Evolutionary conservation across 2,329 filamentous ascomycete genomes (phyloP).

Genomic region (Aulographum hederae): DNA sequence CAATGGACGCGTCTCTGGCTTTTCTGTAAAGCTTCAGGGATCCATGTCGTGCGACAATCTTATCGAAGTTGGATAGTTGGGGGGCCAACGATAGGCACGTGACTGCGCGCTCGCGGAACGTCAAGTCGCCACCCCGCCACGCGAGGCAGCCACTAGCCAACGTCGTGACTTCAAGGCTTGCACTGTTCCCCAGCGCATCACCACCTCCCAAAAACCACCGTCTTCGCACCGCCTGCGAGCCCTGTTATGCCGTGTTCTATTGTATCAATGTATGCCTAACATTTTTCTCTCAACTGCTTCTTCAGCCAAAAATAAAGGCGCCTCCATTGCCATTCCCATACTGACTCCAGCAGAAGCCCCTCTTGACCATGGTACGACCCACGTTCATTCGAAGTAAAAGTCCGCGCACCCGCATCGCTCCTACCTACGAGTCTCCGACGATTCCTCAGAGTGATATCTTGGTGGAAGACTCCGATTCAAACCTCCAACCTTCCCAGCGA

Average conservation of each 20-base stretch:
- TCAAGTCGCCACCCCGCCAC: not conserved
- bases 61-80: too few species aligned
- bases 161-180: not conserved
- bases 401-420: not conserved
- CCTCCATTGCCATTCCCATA: not conserved
- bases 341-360: not conserved
- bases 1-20: slow-evolving; percentile 4
- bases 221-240: too few species aligned
- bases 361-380: not conserved
- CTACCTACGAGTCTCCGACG: not conserved
- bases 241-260: too few species aligned
- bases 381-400: not conserved
- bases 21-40: not conserved
- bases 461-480: slow-evolving; percentile 38
- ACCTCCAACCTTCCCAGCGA: slow-evolving; percentile 29
- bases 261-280: too few species aligned
- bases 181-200: slow-evolving; percentile 1
- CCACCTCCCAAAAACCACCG: too few species aligned
- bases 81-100: too few species aligned
- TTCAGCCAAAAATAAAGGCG: too few species aligned
- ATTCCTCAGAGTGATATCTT: slow-evolving; percentile 23
- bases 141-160: not conserved
- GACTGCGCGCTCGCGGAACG: too few species aligned
- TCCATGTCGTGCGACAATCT: too few species aligned
- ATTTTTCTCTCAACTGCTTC: too few species aligned